Evolutionary conservation across 352 stramenopile species (phyloP), one percentile per base, ranked within the genome.

Genomic region (Phytophthora parvispora): DNA sequence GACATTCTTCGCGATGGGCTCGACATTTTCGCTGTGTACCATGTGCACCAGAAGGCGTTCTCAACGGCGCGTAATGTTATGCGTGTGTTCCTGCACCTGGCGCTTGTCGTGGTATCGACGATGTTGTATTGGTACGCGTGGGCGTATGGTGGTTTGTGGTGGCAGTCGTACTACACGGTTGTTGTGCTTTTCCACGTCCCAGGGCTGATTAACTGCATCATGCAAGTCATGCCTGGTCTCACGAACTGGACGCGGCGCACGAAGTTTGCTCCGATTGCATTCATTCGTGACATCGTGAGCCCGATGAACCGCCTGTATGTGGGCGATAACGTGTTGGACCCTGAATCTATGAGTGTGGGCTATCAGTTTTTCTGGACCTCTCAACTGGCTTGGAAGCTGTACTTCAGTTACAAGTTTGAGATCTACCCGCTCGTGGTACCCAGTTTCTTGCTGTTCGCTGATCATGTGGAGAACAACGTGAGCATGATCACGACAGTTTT

Each of bases 371-470:
- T 98, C 61, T 99, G 97, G 97, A 57, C 84, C 6, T 97, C 93
- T 12, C 88, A 99, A 67, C 83, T 99, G 24, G 76, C 82, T 27
- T 99, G 94, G 95, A 99, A 99, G 76, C 68, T 99, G 6, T 98
- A 95, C 70, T 99, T 99, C 75, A 99, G 95, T 58, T 99, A 99
- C 82, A 92, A 98, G 68, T 99, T 99, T 74, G 96, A 99, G 72
- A 98, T 99, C 13, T 96, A 93, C 27, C 95, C 94, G 31, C 94
- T 99, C 53, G 95, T 99, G 24, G 88, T 98, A 3, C 98, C 98
- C 16, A 97, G 93, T 8, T 90, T 99, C 60, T 70, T 99, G 81
- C 81, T 99, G 32, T 99, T 96, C 40, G 97, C 98, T 45, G 98
- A 99, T 72, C 98, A 99, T 69, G 74, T 98, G 27, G 86, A 95